phyloP scores from a whole-genome alignment of 2,329 filamentous ascomycete genomes.

The Biscogniauxia mediterranea region DNA sequence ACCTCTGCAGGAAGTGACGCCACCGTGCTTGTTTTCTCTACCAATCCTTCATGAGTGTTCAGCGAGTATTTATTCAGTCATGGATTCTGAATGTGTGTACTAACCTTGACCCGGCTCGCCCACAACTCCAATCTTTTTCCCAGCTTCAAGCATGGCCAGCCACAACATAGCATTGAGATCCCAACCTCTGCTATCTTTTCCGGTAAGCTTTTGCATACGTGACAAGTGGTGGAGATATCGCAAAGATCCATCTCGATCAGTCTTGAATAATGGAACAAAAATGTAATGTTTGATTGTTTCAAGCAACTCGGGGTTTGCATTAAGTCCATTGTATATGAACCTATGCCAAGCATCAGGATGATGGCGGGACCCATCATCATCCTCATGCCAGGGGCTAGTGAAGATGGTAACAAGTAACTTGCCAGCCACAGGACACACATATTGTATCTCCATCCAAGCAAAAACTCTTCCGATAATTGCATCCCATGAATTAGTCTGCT shows the following conservation, averaged over 20 bases:
- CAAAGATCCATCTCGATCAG: slow-evolving; percentile 52
- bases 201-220: slow-evolving; percentile 46
- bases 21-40: slow-evolving; percentile 26
- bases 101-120: slow-evolving; percentile 58
- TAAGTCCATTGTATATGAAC: slow-evolving; percentile 54
- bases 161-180: slow-evolving; percentile 58
- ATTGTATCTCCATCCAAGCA: slow-evolving; percentile 55
- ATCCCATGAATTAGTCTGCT: slow-evolving; percentile 48
- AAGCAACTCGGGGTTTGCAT: slow-evolving; percentile 49
- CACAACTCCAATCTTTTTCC: slow-evolving; percentile 68
- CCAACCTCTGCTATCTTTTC: slow-evolving; percentile 43
- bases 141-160: slow-evolving; percentile 66
- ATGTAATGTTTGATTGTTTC: slow-evolving; percentile 65
- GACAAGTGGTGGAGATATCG: slow-evolving; percentile 59
- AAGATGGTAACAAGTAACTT: slow-evolving; percentile 61
- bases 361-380: slow-evolving; percentile 30
- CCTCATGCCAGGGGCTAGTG: slow-evolving; percentile 40
- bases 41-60: slow-evolving; percentile 15
- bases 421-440: slow-evolving; percentile 59
- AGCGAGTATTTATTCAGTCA: slow-evolving; percentile 19
- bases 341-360: slow-evolving; percentile 50
- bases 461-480: slow-evolving; percentile 48
- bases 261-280: slow-evolving; percentile 61
- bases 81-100: background rate
- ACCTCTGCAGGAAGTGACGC: slow-evolving; percentile 41